Evolutionary conservation across 306 rosid genomes (phyloP), one percentile per base, ranked within the genome.

Genomic region (Glycine tomentella): DNA sequence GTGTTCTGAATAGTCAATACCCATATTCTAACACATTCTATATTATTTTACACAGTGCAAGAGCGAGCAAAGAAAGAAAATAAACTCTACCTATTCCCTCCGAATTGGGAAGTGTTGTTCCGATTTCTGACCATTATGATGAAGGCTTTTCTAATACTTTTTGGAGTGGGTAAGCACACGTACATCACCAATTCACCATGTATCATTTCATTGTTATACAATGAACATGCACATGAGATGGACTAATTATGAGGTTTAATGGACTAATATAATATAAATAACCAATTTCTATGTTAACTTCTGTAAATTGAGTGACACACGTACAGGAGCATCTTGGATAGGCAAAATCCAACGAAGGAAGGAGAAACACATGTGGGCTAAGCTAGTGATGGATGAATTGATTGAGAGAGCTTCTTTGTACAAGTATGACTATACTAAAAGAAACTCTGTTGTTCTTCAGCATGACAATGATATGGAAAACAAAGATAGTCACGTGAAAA

Each of bases 361-460:
- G 71, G 81, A 75, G 72, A 82, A 82, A 58, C 85, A 82, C 64
- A 64, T 68, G 14, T n/a, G 81, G 85, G 81, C 81, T 3, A 75
- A 68, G 15, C 72, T 48, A 58, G 81, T 82, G 25, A 75, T 82
- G 77, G 75, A 6, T 53, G 81, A 75, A 51, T 67, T 82, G 34
- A 46, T 82, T 65, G 59, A 56, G 17, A 2, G 31, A 3, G 85
- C 72, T 46, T 75, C 81, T 46, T 9, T 46, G 25, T 69, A 75
- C 6, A 67, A 34, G 69, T 81, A 81, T 20, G 76, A 48, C 0
- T 6, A 68, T 15, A 34, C 46, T 25, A 76, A 61, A 44, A 53
- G n/a, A 0, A 52, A 4, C 10, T 40, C 11, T 45, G 65, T 74
- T 74, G 67, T 0, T 40, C 6, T 40, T 56, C 4, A 16, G 34